Evolutionary conservation across 352 stramenopile genomes (phyloP).

Genomic region (Globisporangium acanthophoron): DNA sequence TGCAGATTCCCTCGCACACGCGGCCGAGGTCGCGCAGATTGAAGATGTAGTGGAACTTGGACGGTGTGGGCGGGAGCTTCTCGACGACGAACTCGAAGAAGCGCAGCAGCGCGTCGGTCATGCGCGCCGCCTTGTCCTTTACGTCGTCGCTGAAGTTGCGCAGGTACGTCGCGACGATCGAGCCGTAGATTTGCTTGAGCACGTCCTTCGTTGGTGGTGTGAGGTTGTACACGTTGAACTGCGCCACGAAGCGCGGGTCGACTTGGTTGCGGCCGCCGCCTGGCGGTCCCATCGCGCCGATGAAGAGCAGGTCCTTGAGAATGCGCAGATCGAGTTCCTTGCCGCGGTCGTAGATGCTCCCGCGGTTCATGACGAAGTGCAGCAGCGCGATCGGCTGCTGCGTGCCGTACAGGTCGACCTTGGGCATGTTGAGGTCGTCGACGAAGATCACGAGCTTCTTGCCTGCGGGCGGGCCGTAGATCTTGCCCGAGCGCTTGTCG

Average conservation of each 20-base stretch:
- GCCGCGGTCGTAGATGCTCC: slow-evolving; percentile 91
- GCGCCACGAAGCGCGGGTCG: slow-evolving; percentile 90
- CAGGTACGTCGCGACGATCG: slow-evolving; percentile 89
- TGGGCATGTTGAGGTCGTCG: slow-evolving; percentile 97
- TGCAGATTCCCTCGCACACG: slow-evolving; percentile 93
- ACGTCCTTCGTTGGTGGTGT: slow-evolving; percentile 88
- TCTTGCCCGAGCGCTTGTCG: slow-evolving; percentile 93
- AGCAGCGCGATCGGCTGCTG: slow-evolving; percentile 94
- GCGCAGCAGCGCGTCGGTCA: slow-evolving; percentile 83
- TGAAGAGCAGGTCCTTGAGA: slow-evolving; percentile 92
- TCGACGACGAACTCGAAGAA: slow-evolving; percentile 91
- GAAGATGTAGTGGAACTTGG: slow-evolving; percentile 97
- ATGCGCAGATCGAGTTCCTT: slow-evolving; percentile 94
- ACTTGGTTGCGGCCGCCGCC: slow-evolving; percentile 93
- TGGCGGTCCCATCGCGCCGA: slow-evolving; percentile 93
- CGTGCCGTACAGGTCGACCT: slow-evolving; percentile 94
- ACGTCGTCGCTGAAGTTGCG: slow-evolving; percentile 87
- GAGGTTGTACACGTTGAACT: slow-evolving; percentile 97
- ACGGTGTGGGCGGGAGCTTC: slow-evolving; percentile 89
- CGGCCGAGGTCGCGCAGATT: slow-evolving; percentile 93
- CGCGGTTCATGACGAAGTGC: slow-evolving; percentile 91
- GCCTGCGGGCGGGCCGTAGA: slow-evolving; percentile 90
- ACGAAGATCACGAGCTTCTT: slow-evolving; percentile 95
- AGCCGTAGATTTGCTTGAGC: slow-evolving; percentile 90
- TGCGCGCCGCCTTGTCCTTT: slow-evolving; percentile 61